Evolutionary conservation across 176 grass and related monocot species (phyloP).

Genomic region (Alopecurus myosuroides): DNA sequence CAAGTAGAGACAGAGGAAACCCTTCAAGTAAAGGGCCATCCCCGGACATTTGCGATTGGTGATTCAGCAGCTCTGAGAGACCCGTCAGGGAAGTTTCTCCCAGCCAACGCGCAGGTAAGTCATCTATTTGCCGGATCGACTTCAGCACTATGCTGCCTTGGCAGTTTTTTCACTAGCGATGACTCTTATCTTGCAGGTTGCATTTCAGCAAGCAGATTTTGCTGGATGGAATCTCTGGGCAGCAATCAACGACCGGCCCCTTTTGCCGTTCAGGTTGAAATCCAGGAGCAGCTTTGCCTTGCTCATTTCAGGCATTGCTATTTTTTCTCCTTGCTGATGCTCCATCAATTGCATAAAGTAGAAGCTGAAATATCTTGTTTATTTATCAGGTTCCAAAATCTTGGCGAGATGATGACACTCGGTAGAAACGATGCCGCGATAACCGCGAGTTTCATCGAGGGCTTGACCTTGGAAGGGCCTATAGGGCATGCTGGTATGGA

Average conservation of each 20-base stretch:
- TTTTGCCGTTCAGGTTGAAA: constrained; percentile 80
- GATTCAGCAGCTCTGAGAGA: constrained; percentile 86
- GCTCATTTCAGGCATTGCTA: background rate
- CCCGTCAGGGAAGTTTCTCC: constrained; percentile 72
- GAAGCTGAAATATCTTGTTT: background rate
- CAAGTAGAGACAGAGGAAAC: constrained; percentile 96
- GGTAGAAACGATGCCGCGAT: constrained; percentile 75
- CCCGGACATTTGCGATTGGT: constrained; percentile 88
- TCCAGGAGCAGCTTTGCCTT: background rate
- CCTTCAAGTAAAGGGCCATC: constrained; percentile 84
- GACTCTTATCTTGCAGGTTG: constrained; percentile 48
- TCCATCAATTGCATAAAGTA: background rate
- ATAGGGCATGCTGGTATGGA: constrained; percentile 82
- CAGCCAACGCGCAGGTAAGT: constrained; percentile 77
- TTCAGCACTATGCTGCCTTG: background rate
- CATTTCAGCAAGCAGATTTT: constrained; percentile 95
- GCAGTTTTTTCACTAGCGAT: background rate
- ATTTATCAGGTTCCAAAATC: constrained; percentile 81
- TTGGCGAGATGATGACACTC: constrained; percentile 98
- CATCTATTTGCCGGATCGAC: background rate
- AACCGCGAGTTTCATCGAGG: constrained; percentile 85
- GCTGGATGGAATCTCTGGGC: constrained; percentile 96
- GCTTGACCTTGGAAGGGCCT: constrained; percentile 84
- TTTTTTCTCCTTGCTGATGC: background rate
- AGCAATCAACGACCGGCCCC: constrained; percentile 86